Base-by-base conservation (phyloP, 257 asterid genomes). In the Echites panduratus region DNA sequence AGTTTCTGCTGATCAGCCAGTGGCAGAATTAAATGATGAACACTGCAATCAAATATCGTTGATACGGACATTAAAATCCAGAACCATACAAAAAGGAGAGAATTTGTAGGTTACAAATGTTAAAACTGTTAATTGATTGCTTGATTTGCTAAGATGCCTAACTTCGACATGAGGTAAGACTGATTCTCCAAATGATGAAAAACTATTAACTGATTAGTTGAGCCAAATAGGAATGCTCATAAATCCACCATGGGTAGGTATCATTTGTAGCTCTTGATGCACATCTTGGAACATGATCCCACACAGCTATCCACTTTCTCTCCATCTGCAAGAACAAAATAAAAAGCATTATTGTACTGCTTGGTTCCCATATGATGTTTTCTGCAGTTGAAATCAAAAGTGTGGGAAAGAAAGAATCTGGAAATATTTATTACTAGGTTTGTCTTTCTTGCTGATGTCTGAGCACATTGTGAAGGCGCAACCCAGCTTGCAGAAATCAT, bases 381-480 rank as follows among this genome's bases (percentile, higher is more conserved):
- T 44, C 48, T 44, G 48, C 11, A 47, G 50, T 12, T 10, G 50
- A 47, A 9, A 47, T 4, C 10, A 0, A 11, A 2, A 47, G 50
- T n/a, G 7, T 44, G 4, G 10, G 50, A 47, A 32, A 32, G 38
- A 32, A 32, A 32, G 38, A 32, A 32, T 32, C 38, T 3, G 38
- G 38, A 32, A 32, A 32, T 32, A 20, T 3, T 4, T 41, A 47
- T 87, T 82, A 93, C 98, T 88, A 16, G 97, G 97, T 13, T 80
- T 80, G 70, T 50, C 84, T 75, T 78, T 85, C 43, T 90, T 72
- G 89, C 93, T 93, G 52, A 91, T 70, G 67, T 63, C 14, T 44
- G 96, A 91, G 88, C 98, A 93, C 73, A 54, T 82, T 61, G 97
- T 85, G 67, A 89, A 83, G 67, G 98, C 97, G 70, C 98, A 91